Base-by-base conservation (phyloP, 2,329 filamentous ascomycete species). In the Cladosporium sp. region DNA sequence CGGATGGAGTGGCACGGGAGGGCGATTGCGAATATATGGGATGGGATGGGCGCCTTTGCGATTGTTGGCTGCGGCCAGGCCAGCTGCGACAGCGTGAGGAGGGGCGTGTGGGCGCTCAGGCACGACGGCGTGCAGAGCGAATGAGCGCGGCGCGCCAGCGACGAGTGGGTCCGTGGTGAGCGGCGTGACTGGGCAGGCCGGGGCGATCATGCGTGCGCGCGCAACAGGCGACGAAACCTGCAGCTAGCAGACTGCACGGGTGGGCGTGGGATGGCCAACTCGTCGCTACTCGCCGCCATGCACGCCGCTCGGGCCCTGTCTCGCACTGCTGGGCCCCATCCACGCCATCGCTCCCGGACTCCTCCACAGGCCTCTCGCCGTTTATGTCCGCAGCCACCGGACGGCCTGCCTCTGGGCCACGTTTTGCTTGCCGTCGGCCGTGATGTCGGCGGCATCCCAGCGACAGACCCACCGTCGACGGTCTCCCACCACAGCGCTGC, bases 151-250 rank as follows among this genome's bases (percentile, higher is more conserved):
- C 17, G 8, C 22, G n/a, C 20, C 44, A n/a, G 34, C 40, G 19
- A 28, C 19, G 8, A 20, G 39, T 47, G 52, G 39, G 52, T 35
- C 40, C 28, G 28, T 32, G 28, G 20, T 20, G 22, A 15, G 17
- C 19, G 25, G 53, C 34, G 45, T 57, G 55, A 57, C 28, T 44
- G 36, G 47, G 32, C 47, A 39, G 55, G 39, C 34, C 25, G 39
- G 24, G 55, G 25, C 37, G 55, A 57, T 57, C 55, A 57, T 44
- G 45, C 48, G 55, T 36, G 25, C 19, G 34, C 37, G 32, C 34
- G 20, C 20, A 53, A 53, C 50, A 56, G 42, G 53, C 37, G 25
- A 57, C 44, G 39, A 49, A 50, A 49, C 45, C 55, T 57, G 55
- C 55, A 50, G 36, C 35, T 40, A 40, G 39, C 40, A n/a, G 36